Conservation (phyloP, 306 rosid species). For the Quercus alba region DNA sequence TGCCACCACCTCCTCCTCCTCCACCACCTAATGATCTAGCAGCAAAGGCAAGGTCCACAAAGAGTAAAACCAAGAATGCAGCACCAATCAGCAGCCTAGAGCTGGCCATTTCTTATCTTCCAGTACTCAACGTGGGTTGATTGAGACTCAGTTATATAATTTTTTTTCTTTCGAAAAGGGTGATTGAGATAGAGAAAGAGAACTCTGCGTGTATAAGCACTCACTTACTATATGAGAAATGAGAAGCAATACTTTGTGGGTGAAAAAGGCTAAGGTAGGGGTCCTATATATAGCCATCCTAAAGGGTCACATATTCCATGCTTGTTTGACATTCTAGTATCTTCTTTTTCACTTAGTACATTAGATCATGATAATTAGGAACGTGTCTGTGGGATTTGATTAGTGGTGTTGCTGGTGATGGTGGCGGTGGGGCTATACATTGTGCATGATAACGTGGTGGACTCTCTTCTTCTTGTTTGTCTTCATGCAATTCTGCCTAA, state of each 20-base stretch:
- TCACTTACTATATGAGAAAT: neutral
- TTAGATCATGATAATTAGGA: conserved; percentile 1
- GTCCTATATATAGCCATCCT: conserved; percentile 49
- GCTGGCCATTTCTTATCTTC: conserved; percentile 42
- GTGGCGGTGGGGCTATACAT: conserved; percentile 21
- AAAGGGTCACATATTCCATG: neutral
- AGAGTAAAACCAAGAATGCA: conserved; percentile 50
- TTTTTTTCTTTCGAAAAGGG: too few relatives aligned
- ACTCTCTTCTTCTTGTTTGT: neutral
- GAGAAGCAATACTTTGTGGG: conserved; percentile 14
- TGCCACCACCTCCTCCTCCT: conserved; percentile 24
- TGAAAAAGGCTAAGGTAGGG: conserved; percentile 16
- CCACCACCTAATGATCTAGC: conserved; percentile 33
- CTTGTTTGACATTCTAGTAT: conserved; percentile 33
- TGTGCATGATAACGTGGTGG: conserved; percentile 26
- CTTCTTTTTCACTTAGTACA: conserved; percentile 24
- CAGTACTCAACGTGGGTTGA: conserved; percentile 12
- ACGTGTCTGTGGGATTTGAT: conserved; percentile 20
- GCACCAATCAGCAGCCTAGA: conserved; percentile 41
- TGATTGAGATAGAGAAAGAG: neutral
- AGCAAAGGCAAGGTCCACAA: conserved; percentile 59
- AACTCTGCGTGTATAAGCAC: neutral
- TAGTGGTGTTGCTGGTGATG: conserved; percentile 36
- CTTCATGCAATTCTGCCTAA: conserved; percentile 10
- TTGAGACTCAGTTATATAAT: neutral